Evolutionary conservation across 2,329 filamentous ascomycete species (phyloP), one percentile per base, ranked within the genome.

Genomic region (Penicillium sp.): DNA sequence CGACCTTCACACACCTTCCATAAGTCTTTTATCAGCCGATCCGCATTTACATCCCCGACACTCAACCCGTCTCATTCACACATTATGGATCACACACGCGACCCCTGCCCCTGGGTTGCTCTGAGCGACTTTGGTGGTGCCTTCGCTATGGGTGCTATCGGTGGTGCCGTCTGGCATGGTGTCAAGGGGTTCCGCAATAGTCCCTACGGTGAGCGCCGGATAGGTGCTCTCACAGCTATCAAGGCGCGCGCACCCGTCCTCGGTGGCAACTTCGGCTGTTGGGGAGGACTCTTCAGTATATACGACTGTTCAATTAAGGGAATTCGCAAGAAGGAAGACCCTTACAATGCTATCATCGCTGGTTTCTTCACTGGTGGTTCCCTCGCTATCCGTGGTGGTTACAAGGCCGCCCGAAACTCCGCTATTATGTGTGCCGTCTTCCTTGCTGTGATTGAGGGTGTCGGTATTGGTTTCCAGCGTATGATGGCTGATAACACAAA

Each of bases 251-350:
- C 94, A 40, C 94, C 94, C 2, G 93, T 97, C 33, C 84, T 97
- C 45, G 94, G 94, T 70, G 94, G 94, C 69, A 99, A 99, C 82
- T 99, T 97, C 69, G 93, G 93, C 68, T 91, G 96, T 55, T 97
- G 94, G 93, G 93, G 94, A 72, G 94, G 94, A 64, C 80, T 97
- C 55, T 97, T 97, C 82, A 51, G 49, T 19, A 51, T 43, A 26
- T 97, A 93, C 71, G 94, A 99, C 79, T 99, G 94, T 80, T 89
- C 92, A 22, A 89, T 97, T 60, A 99, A 97, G 82, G 93, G 93
- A 55, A 80, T 93, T 54, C 82, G 91, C 63, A 90, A 94, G 82
- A 97, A 97, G 87, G 94, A 99, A 76, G 94, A 97, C 74, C 91
- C 94, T 14, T 97, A 91, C 80, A 97, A 97, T 78, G 91, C 92